These are phyloP conservation scores for Boletus barrowsii DNA, from an alignment of 768 basidiomycete species.

Conservation along the genomic window DNA sequence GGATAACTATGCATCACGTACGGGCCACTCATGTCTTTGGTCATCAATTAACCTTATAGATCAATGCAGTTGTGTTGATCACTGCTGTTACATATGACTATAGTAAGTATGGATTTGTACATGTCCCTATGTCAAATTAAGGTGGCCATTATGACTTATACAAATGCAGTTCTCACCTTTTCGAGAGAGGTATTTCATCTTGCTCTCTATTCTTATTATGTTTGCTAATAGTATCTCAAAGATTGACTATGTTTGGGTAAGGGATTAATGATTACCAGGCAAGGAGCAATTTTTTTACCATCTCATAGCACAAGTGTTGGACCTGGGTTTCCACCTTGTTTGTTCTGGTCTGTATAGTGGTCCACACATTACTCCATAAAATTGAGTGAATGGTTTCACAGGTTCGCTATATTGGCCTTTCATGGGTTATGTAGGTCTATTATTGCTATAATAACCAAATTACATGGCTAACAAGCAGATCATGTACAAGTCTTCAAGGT, in stretches of 20 bases:
- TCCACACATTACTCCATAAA: too few relatives aligned
- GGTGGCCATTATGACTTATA: too few relatives aligned
- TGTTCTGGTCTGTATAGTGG: background rate
- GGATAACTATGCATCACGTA: too few relatives aligned
- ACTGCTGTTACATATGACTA: too few relatives aligned
- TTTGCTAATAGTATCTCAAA: background rate
- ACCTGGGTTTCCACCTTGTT: constrained; percentile 8
- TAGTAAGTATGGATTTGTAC: background rate
- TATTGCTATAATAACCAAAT: background rate
- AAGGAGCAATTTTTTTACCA: background rate
- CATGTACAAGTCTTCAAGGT: background rate
- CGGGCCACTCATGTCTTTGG: too few relatives aligned
- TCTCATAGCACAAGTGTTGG: constrained; percentile 1
- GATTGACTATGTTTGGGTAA: constrained; percentile 19
- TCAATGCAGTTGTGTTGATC: too few relatives aligned
- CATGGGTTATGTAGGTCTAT: background rate
- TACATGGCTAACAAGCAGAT: background rate
- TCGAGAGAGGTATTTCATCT: background rate
- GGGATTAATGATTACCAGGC: background rate
- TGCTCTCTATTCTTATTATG: rapidly evolving
- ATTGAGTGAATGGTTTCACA: background rate
- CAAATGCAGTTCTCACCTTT: constrained; percentile 6
- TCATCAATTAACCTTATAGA: too few relatives aligned
- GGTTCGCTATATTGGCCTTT: background rate
- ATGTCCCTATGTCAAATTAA: too few relatives aligned